Percentiles rank a stretch among this genome's conserved stretches.
Evolutionary conservation across 208 protist genomes (phyloP).

Genomic region (Leishmania gerbilli): DNA sequence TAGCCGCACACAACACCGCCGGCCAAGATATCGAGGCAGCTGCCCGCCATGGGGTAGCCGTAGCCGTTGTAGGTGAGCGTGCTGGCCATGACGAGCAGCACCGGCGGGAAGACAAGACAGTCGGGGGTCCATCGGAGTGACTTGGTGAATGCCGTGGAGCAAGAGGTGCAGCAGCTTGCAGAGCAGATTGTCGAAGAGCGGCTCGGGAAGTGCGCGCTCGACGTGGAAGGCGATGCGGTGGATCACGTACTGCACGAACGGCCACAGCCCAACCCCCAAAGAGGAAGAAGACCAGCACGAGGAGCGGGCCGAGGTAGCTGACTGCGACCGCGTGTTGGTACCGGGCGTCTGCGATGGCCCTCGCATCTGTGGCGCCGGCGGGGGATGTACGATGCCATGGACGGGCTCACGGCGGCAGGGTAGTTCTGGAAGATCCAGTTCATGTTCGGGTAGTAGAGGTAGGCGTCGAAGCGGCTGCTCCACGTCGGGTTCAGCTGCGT

Average conservation of each 20-base stretch:
- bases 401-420: conserved; percentile 11
- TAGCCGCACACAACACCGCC: conserved; percentile 47
- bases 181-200: conserved; percentile 37
- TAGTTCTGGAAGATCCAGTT: conserved; percentile 46
- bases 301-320: conserved; percentile 31
- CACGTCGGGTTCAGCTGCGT: conserved; percentile 18
- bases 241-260: conserved; percentile 48
- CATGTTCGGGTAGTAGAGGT: conserved; percentile 54
- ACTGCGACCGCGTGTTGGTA: conserved; percentile 25
- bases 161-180: conserved; percentile 46
- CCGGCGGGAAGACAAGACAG: conserved; percentile 53
- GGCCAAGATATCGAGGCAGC: conserved; percentile 43
- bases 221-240: conserved; percentile 56
- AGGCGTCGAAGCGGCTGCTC: conserved; percentile 32
- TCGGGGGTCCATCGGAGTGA: conserved; percentile 63
- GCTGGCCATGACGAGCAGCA: conserved; percentile 38
- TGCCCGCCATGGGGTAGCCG: conserved; percentile 34
- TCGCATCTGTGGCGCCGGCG: neutral
- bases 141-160: conserved; percentile 58
- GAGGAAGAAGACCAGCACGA: conserved; percentile 30
- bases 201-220: conserved; percentile 30
- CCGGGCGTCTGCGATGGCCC: conserved; percentile 30
- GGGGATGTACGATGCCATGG: conserved; percentile 19
- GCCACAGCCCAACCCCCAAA: conserved; percentile 39
- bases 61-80: conserved; percentile 41